Evolutionary conservation across 495 filamentous ascomycete genomes (phyloP).

Genomic region (Aspergillus coremiiformis): DNA sequence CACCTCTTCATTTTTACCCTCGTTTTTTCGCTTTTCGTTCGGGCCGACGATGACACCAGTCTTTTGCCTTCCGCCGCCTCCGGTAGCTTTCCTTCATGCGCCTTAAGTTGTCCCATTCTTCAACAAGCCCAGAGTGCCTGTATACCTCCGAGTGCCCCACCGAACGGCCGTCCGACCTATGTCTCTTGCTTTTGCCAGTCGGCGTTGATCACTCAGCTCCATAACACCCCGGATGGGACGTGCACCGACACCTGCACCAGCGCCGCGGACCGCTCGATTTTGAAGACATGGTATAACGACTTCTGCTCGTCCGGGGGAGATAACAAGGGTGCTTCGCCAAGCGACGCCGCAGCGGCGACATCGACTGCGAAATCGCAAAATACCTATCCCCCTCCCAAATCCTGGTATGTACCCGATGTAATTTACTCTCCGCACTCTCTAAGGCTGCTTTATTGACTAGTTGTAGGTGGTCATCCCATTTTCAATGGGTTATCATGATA

Average conservation of each 20-base stretch:
- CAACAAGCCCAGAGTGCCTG: slow-evolving; percentile 40
- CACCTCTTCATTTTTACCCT: not conserved
- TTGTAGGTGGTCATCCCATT: slow-evolving; percentile 44
- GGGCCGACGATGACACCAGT: slow-evolving; percentile 19
- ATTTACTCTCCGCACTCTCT: not conserved
- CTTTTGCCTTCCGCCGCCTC: slow-evolving; percentile 30
- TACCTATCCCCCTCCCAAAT: slow-evolving; percentile 12
- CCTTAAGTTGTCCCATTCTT: slow-evolving; percentile 38
- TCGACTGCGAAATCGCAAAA: slow-evolving; percentile 7
- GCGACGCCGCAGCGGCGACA: slow-evolving; percentile 10
- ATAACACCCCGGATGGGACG: slow-evolving; percentile 24
- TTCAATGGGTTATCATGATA: slow-evolving; percentile 48
- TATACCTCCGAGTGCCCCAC: slow-evolving; percentile 27
- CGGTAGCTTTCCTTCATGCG: slow-evolving; percentile 43
- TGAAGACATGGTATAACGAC: slow-evolving; percentile 45
- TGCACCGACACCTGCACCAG: slow-evolving; percentile 34
- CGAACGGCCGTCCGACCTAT: slow-evolving; percentile 30
- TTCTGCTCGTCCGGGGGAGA: slow-evolving; percentile 31
- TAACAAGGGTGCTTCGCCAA: slow-evolving; percentile 6
- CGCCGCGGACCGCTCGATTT: slow-evolving; percentile 26
- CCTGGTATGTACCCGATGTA: slow-evolving; percentile 18
- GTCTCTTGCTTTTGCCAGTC: slow-evolving; percentile 52
- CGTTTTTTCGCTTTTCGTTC: slow-evolving; percentile 15
- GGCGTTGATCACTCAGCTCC: slow-evolving; percentile 30
- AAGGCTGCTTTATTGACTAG: slow-evolving; percentile 2